Base-by-base conservation (phyloP, 805 yeast genomes). In the Yarrowia osloensis region DNA sequence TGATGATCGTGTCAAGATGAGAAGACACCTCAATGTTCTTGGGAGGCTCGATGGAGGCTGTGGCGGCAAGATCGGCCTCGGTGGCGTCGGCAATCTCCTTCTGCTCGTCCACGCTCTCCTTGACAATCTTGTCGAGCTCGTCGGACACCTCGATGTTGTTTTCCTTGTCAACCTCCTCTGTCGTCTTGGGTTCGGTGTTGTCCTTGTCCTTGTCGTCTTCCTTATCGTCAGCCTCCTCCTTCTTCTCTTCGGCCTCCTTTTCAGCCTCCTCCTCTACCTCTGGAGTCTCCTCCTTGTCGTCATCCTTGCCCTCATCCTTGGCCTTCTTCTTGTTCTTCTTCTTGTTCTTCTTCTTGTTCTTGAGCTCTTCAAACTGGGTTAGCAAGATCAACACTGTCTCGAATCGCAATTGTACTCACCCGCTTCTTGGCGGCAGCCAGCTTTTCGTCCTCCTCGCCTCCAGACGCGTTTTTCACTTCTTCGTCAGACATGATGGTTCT, bases 361-460 rank as follows among this genome's bases (percentile, higher is more conserved):
- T 89, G 80, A 89, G 77, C 72, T 88, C 90, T 68, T 88, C 92
- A 70, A 81, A 85, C 81, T 81, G 70, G 24, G 29, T 33, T 44
- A 67, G 65, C 21, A n/a, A 24, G 37, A 31, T 11, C 42, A 7
- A 21, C 29, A 46, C 29, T 21, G 55, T 8, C 46, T 3, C 15
- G n/a, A 1, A 11, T 1, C 22, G 11, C 42, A 66, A 63, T 35
- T 42, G 33, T 22, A 75, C 81, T 11, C 47, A 84, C 86, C 70
- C 87, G 84, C 78, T 87, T 88, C 72, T 89, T 83, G 5, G 94
- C 95, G 1, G 88, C 88, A 70, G 88, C 91, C 61, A 90, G 79
- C 74, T 86, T 85, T 73, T 86, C 89, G 59, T 84, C 86, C 69
- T 86, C 82, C 8, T 73, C 72, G 59, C 77, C 76, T 47, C 79